Evolutionary conservation across 2,329 filamentous ascomycete genomes (phyloP).

Genomic region (Thermomyces lanuginosus): DNA sequence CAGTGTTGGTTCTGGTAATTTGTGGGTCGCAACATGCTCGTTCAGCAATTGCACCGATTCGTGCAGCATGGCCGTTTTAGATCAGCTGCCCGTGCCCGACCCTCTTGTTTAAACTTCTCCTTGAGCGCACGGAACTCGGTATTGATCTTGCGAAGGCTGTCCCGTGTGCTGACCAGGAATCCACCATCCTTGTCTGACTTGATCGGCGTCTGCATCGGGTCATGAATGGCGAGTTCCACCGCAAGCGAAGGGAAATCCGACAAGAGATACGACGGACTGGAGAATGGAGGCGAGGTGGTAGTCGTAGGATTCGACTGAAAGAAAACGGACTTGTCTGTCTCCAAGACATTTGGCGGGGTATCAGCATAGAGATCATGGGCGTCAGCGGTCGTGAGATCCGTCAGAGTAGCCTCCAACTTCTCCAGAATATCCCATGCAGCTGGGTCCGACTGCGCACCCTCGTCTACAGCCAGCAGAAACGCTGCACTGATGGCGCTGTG

Average conservation of each 20-base stretch:
- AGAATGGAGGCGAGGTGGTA: not conserved
- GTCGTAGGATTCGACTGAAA: not conserved
- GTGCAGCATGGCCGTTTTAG: conserved; percentile 5
- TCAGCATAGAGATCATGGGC: conserved; percentile 9
- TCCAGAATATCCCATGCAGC: conserved; percentile 25
- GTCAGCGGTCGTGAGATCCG: conserved; percentile 24
- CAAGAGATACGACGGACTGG: conserved; percentile 4
- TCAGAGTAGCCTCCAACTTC: conserved; percentile 28
- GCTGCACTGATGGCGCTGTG: conserved; percentile 33
- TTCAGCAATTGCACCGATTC: conserved; percentile 2
- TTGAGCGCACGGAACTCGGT: conserved; percentile 16
- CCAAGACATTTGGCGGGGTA: not conserved
- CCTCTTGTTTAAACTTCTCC: not conserved
- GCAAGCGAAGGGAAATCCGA: conserved; percentile 6
- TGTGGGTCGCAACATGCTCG: too few relatives aligned
- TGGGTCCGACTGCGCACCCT: conserved; percentile 26
- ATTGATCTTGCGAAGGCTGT: conserved; percentile 30
- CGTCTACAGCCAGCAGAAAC: conserved; percentile 30
- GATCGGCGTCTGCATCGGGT: conserved; percentile 4
- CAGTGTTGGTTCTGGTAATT: too few relatives aligned
- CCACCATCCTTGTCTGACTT: conserved; percentile 22
- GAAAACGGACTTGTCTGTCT: conserved; percentile 5
- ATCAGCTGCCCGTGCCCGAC: conserved; percentile 4
- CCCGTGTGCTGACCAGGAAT: conserved; percentile 30
- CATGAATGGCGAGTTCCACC: conserved; percentile 8